Base-by-base conservation (phyloP, 805 yeast genomes). In the Ogataea haglerorum region DNA sequence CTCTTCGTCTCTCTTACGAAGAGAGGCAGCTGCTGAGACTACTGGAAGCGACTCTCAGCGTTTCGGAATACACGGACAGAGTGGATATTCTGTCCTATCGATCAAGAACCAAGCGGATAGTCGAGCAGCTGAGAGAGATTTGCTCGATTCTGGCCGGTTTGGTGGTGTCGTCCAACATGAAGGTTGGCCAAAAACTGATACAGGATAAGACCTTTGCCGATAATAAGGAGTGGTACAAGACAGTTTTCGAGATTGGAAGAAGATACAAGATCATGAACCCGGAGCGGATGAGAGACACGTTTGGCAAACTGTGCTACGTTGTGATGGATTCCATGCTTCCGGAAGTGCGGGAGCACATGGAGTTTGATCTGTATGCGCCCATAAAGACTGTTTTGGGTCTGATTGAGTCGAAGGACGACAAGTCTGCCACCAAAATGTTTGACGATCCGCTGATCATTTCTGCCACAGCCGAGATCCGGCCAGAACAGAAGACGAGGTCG, bases 231-330 rank as follows among this genome's bases (percentile, higher is more conserved):
- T 85, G 90, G 89, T 85, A 78, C 58, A 72, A 84, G 55, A 64
- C 62, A 30, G 67, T 85, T 6, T 85, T 85, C 58, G 93, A 85
- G 61, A 77, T 85, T 45, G 93, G 93, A 17, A 69, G 93, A 52
- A 70, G 93, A 31, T 85, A 85, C 64, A 85, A 85, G 57, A 80
- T 85, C 52, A 81, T 85, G 89, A 85, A 85, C 54, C 95, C 95
- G 0, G 89, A 85, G 51, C 72, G 78, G 52, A 80, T 85, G 85
- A 72, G 89, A 46, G 85, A 81, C 53, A 80, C 80, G 4, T 85
- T 79, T 58, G 95, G 95, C 33, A 84, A 85, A 53, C 65, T 85
- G 42, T 81, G 85, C 64, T 85, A 85, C 60, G 85, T 85, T 85
- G 79, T 84, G 26, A 85, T 85, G 93, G 95, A 85, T 60, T 85